Evolutionary conservation across 2,329 filamentous ascomycete genomes (phyloP), one percentile per base, ranked within the genome.

Genomic region (Phoma sp.): DNA sequence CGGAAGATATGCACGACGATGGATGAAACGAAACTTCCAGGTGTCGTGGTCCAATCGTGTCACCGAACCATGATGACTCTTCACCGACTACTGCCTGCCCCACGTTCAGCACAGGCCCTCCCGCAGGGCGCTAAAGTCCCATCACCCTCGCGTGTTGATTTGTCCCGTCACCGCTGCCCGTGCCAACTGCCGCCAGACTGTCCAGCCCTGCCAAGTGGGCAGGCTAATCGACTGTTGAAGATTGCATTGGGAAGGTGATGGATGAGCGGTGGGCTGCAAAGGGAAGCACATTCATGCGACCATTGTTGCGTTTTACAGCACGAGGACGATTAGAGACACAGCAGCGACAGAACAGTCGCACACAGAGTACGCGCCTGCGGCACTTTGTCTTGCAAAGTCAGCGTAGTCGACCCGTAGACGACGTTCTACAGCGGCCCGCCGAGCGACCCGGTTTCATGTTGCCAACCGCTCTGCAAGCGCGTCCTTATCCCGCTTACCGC

Each of bases 401-500:
- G 23, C 13, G 52, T 39, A 55, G 41, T 43, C 52, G 23, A 55
- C 41, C 37, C 38, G n/a, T 47, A 55, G 46, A 22, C 46, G 46
- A 46, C 18, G 46, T 55, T 50, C 46, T 50, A 50, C 52, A 50
- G 47, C 52, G 52, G 52, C 41, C 52, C 52, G 52, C 52, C 52
- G 52, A 55, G 47, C 46, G 24, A 50, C 61, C 66, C 64, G 64
- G 71, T 74, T 74, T 73, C 70, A 73, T 59, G 62, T 68, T 60
- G 54, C 71, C 68, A 73, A 60, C 68, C 71, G 70, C 71, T 55
- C 55, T 64, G 65, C 66, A 70, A 67, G 72, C 71, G 71, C 69
- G 47, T 71, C 65, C 69, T 69, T 67, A 45, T 50, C 44, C 55
- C 46, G 58, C 57, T 55, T 66, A 54, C 64, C 59, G 38, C 42